Evolutionary conservation across 441 rosid genomes (phyloP), one percentile per base, ranked within the genome.

Genomic region (Adansonia rubrostipa): DNA sequence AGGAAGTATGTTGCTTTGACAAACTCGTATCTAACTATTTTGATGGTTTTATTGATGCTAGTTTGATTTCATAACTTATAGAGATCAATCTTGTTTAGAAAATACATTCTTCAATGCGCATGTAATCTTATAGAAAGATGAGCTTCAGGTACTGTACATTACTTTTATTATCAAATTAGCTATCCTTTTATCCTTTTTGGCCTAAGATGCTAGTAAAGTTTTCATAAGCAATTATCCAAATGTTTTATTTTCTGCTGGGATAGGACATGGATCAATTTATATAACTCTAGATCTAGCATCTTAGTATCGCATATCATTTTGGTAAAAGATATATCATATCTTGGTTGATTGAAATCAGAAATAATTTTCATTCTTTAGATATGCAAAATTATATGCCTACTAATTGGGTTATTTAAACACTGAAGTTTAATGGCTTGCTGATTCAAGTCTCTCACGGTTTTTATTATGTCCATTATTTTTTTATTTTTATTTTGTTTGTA

Each of bases 1-100:
- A 79, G 95, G 95, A 91, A 91, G 84, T 91, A 91, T 61, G 83
- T 89, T 79, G 95, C 92, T 81, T 85, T 88, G 75, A 72, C 91
- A 0, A 93, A 91, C 86, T 91, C 92, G 0, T 91, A 91, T 86
- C 84, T 91, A 73, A 89, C 95, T 5, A 92, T 91, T 79, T 85
- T 91, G 60, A 89, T 89, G 93, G 93, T 91, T 33, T 33, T 33
- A 33, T 71, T 57, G 75, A n/a, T 79, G 40, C 71, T 47, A 17
- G 66, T 24, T 61, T 61, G 11, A 44, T 9, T n/a, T 53, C 11
- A 8, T 71, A 5, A 15, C 48, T 51, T 50, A 0, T 33, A 4
- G 44, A 33, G 4, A 33, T n/a, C 15, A 15, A 53, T 15, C 33
- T 71, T 24, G 40, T 14, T 71, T 5, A 22, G 9, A 71, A 22